A percentile compares a stretch with the other conserved stretches of the same genome.
phyloP scores from a whole-genome alignment of 176 grass and related monocot genomes.

The Neostapfia colusana region DNA sequence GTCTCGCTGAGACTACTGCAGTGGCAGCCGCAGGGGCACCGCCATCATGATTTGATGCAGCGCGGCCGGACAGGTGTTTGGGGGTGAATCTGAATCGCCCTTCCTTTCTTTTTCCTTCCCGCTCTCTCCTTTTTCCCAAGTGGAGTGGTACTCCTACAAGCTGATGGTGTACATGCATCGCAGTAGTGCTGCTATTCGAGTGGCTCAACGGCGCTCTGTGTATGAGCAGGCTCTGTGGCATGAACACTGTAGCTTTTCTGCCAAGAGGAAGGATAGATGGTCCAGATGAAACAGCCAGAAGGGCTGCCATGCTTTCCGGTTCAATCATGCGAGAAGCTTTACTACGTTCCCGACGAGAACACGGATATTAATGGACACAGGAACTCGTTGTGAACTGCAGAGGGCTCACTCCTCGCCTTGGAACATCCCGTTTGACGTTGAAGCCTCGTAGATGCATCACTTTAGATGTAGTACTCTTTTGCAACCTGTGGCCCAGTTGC shows the following conservation, averaged over 20 bases:
- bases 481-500: not conserved
- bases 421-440: too few species aligned
- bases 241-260: not conserved
- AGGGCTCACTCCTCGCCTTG: not conserved
- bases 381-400: not conserved
- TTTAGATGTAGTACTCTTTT: too few species aligned
- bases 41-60: conserved; percentile 35
- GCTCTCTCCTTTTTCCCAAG: not conserved
- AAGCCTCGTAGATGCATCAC: too few species aligned
- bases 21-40: conserved; percentile 10
- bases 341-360: conserved; percentile 18
- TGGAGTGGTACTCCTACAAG: not conserved
- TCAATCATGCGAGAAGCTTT: conserved; percentile 1
- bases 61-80: conserved; percentile 21
- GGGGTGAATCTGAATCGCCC: not conserved
- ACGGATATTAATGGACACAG: not conserved
- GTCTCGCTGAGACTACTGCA: conserved; percentile 36
- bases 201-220: not conserved
- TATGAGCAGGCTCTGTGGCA: not conserved
- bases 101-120: not conserved
- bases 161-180: not conserved
- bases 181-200: not conserved
- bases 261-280: not conserved
- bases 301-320: not conserved
- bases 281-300: not conserved